Conservation (phyloP, 176 grass and related monocot genomes). For the Alloteropsis semialata region DNA sequence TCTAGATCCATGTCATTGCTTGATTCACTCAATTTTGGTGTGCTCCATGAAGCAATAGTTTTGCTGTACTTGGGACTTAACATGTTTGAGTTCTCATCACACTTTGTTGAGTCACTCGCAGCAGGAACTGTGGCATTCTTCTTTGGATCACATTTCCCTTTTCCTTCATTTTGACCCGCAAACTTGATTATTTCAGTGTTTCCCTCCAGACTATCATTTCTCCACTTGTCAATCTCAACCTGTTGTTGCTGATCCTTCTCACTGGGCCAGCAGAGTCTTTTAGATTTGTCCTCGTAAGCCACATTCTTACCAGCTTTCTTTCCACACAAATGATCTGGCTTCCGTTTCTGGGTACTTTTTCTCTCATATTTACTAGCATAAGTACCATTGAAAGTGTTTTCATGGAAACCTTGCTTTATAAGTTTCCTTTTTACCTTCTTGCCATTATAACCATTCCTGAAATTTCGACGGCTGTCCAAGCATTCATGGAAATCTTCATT, state of each 20-base stretch:
- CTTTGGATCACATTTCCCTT: neutral
- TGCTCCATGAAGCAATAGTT: conserved; percentile 21
- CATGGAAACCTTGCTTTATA: neutral
- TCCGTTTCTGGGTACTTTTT: conserved; percentile 1
- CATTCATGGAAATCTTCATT: conserved; percentile 12
- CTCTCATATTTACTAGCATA: neutral
- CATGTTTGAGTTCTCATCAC: conserved; percentile 17
- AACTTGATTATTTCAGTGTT: neutral
- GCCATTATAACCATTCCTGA: conserved; percentile 6
- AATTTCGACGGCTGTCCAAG: neutral
- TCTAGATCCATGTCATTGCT: conserved; percentile 18
- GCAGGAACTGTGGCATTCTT: conserved; percentile 12
- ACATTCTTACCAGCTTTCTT: conserved; percentile 7
- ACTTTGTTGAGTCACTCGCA: conserved; percentile 17
- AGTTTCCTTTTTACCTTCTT: conserved; percentile 22
- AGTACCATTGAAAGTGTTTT: neutral
- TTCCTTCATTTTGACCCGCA: conserved; percentile 19
- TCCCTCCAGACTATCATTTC: conserved; percentile 13
- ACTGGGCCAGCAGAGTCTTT: neutral
- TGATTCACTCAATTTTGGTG: conserved; percentile 22
- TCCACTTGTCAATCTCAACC: neutral
- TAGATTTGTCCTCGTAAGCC: conserved; percentile 3
- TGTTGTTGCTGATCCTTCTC: neutral
- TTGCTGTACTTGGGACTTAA: conserved; percentile 25
- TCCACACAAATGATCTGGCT: conserved; percentile 16